phyloP scores from a whole-genome alignment of 257 asterid genomes.

The Petrea volubilis region DNA sequence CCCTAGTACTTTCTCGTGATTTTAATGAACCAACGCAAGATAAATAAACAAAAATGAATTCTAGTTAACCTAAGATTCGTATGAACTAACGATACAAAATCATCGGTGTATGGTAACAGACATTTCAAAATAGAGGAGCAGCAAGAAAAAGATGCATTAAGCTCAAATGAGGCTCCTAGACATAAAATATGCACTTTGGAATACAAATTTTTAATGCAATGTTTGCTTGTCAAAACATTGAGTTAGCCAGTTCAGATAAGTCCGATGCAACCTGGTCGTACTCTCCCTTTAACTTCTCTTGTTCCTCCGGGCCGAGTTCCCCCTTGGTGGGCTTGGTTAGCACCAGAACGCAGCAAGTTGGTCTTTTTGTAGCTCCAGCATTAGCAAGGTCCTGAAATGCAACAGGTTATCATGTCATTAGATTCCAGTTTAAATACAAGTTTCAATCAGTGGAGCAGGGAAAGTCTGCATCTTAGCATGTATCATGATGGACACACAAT shows the following conservation, averaged over 20 bases:
- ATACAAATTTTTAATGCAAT: neutral
- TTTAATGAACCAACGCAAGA: too few relatives aligned
- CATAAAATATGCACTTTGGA: neutral
- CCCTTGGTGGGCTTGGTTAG: slow-evolving; percentile 59
- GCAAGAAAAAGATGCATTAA: neutral
- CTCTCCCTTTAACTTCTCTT: slow-evolving; percentile 61
- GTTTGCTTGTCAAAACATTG: slow-evolving; percentile 34
- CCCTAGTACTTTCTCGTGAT: too few relatives aligned
- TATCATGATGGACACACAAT: neutral
- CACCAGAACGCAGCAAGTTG: slow-evolving; percentile 79
- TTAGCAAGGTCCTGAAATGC: slow-evolving; percentile 70
- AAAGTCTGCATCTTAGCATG: neutral
- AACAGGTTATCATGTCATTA: neutral
- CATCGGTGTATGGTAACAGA: neutral
- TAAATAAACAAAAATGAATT: too few relatives aligned
- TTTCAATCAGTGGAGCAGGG: neutral
- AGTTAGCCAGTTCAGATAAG: slow-evolving; percentile 41
- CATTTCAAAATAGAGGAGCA: neutral
- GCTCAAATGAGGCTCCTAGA: neutral
- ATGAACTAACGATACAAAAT: too few relatives aligned
- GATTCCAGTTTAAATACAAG: neutral
- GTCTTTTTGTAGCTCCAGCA: slow-evolving; percentile 78
- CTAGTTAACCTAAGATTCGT: too few relatives aligned
- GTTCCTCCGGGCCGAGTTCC: slow-evolving; percentile 54
- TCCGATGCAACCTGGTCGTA: slow-evolving; percentile 55